These are phyloP conservation scores for Phoma herbarum DNA, from an alignment of 2,329 filamentous ascomycete genomes.

Conservation along the genomic window DNA sequence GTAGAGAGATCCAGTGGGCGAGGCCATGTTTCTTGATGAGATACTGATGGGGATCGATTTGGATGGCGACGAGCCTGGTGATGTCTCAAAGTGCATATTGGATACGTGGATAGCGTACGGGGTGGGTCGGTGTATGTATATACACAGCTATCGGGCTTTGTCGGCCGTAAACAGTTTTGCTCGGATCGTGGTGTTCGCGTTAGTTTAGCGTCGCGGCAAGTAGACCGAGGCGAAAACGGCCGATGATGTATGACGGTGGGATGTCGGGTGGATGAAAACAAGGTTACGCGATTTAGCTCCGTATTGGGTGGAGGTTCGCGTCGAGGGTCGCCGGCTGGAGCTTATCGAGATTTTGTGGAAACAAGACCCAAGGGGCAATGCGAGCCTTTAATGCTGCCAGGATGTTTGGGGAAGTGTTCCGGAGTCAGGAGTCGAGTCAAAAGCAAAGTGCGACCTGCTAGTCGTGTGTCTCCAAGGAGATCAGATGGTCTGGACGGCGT, in stretches of 20 bases:
- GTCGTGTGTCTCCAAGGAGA: conserved; percentile 27
- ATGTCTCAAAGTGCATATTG: conserved; percentile 50
- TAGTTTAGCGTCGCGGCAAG: conserved; percentile 36
- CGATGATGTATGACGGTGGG: conserved; percentile 41
- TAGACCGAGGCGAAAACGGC: conserved; percentile 41
- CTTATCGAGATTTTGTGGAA: conserved; percentile 20
- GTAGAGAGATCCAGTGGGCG: conserved; percentile 48
- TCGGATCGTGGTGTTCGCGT: conserved; percentile 26
- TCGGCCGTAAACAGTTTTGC: conserved; percentile 30
- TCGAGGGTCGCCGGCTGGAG: conserved; percentile 17
- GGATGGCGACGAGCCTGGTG: conserved; percentile 49
- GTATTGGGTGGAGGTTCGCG: conserved; percentile 26
- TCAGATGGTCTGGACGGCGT: conserved; percentile 41
- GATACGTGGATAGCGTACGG: conserved; percentile 26
- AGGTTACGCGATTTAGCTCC: conserved; percentile 28
- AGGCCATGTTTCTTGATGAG: conserved; percentile 47
- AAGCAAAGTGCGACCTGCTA: conserved; percentile 42
- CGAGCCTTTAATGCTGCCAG: conserved; percentile 11
- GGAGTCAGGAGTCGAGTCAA: conserved; percentile 48
- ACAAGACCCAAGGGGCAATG: conserved; percentile 22
- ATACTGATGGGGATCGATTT: conserved; percentile 52
- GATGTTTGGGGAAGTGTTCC: conserved; percentile 17
- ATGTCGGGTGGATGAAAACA: conserved; percentile 28
- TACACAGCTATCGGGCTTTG: conserved; percentile 35
- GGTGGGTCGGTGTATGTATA: conserved; percentile 41